phyloP scores from a whole-genome alignment of 371 early-diverging fungal species.

The Dinochytrium kinnereticum region DNA sequence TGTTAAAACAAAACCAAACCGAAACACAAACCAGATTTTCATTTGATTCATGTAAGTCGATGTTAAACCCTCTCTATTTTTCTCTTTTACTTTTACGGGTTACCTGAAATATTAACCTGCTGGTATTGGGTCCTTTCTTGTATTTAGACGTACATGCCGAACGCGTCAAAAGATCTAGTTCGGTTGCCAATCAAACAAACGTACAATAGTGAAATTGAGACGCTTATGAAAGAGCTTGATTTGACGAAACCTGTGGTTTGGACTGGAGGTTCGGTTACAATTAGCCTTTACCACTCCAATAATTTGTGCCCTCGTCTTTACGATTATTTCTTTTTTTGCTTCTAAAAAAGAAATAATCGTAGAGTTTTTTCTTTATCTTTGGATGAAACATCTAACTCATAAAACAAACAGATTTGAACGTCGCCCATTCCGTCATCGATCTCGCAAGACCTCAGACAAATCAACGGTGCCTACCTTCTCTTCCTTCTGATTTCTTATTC shows the following conservation, averaged over 20 bases:
- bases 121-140: background rate
- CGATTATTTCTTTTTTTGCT: no score
- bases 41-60: slow-evolving; percentile 13
- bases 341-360: no score
- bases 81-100: background rate
- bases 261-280: slow-evolving; percentile 66
- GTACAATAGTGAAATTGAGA: slow-evolving; percentile 73
- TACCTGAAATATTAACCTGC: background rate
- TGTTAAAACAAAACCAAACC: background rate
- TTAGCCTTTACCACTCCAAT: no score
- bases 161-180: slow-evolving; percentile 76
- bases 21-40: slow-evolving; percentile 31
- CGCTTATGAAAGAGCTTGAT: slow-evolving; percentile 71
- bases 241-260: slow-evolving; percentile 78
- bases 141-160: slow-evolving; percentile 64
- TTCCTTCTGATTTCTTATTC: background rate
- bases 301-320: no score
- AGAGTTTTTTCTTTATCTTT: no score
- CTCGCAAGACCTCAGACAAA: slow-evolving; percentile 83
- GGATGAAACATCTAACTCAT: no score
- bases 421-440: slow-evolving; percentile 83
- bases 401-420: slow-evolving; percentile 86
- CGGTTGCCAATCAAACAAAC: slow-evolving; percentile 58
- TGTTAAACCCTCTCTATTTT: no score
- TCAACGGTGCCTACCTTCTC: slow-evolving; percentile 43